Percentiles rank a stretch among this genome's conserved stretches.
phyloP scores from a whole-genome alignment of 345 rosid species.

The Capsella bursapastoris region DNA sequence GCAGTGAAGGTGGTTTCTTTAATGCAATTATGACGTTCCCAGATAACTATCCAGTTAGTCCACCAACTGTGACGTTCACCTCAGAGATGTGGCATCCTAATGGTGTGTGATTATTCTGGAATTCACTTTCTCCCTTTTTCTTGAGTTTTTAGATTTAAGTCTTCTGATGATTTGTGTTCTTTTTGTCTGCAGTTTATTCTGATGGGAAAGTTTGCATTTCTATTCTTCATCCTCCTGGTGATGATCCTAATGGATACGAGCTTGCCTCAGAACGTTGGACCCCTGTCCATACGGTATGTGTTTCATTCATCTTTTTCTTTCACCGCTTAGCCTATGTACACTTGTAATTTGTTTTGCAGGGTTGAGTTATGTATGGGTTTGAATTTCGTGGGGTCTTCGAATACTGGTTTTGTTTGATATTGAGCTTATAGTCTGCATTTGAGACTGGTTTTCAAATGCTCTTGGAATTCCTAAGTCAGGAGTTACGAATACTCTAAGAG shows the following conservation, averaged over 20 bases:
- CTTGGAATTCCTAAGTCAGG: background rate
- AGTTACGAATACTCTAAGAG: background rate
- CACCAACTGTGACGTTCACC: conserved; percentile 79
- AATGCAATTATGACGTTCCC: conserved; percentile 87
- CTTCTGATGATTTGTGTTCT: conserved; percentile 21
- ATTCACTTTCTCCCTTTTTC: background rate
- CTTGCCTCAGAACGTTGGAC: conserved; percentile 88
- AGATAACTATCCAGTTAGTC: conserved; percentile 64
- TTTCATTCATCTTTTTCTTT: background rate
- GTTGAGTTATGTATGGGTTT: background rate
- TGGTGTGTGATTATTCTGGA: conserved; percentile 50
- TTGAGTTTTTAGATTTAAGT: background rate
- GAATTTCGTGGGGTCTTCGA: background rate
- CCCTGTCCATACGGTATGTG: conserved; percentile 76
- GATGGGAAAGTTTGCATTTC: conserved; percentile 91
- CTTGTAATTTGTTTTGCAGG: background rate
- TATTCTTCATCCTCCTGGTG: conserved; percentile 92
- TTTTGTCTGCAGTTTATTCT: conserved; percentile 57
- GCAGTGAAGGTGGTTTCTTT: conserved; percentile 87
- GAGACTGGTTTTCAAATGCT: background rate
- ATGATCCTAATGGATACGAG: conserved; percentile 96
- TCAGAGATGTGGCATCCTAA: conserved; percentile 96
- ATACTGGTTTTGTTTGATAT: background rate
- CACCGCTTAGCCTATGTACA: conserved; percentile 4
- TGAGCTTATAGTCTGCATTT: background rate